A percentile compares a stretch with the other conserved stretches of the same genome.
These are phyloP conservation scores for Aspergillus sergii DNA, from an alignment of 2,329 filamentous ascomycete genomes.

Conservation along the genomic window DNA sequence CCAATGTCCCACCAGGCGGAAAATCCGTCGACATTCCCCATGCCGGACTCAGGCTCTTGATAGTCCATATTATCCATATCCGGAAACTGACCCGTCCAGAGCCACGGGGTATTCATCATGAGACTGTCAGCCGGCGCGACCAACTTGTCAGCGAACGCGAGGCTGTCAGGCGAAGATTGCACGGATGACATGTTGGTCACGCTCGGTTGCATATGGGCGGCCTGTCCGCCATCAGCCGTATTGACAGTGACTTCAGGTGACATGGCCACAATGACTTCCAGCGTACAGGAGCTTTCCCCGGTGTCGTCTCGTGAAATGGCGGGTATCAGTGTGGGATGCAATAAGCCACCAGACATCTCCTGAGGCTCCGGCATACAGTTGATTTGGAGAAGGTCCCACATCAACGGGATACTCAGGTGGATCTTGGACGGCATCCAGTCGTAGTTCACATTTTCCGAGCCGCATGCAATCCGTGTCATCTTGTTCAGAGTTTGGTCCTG, in stretches of 20 bases:
- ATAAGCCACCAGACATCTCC: constrained; percentile 43
- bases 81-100: constrained; percentile 39
- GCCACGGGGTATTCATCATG: constrained; percentile 40
- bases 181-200: constrained; percentile 10
- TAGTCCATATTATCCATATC: constrained; percentile 36
- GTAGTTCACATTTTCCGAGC: constrained; percentile 51
- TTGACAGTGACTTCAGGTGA: constrained; percentile 57
- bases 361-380: constrained; percentile 45
- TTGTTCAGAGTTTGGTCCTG: constrained; percentile 53
- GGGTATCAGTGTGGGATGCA: constrained; percentile 46
- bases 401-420: constrained; percentile 55
- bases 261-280: constrained; percentile 56
- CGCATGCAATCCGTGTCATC: constrained; percentile 54
- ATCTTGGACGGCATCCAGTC: constrained; percentile 58
- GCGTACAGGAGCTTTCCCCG: constrained; percentile 37
- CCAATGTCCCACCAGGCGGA: constrained; percentile 41
- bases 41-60: constrained; percentile 27
- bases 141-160: constrained; percentile 25
- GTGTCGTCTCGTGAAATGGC: constrained; percentile 35
- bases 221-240: constrained; percentile 55
- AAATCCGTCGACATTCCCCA: constrained; percentile 36
- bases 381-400: constrained; percentile 58
- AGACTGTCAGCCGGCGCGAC: constrained; percentile 37
- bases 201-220: constrained; percentile 45
- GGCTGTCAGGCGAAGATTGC: constrained; percentile 1